phyloP scores from a whole-genome alignment of 257 asterid genomes.

The Schizonepeta tenuifolia region DNA sequence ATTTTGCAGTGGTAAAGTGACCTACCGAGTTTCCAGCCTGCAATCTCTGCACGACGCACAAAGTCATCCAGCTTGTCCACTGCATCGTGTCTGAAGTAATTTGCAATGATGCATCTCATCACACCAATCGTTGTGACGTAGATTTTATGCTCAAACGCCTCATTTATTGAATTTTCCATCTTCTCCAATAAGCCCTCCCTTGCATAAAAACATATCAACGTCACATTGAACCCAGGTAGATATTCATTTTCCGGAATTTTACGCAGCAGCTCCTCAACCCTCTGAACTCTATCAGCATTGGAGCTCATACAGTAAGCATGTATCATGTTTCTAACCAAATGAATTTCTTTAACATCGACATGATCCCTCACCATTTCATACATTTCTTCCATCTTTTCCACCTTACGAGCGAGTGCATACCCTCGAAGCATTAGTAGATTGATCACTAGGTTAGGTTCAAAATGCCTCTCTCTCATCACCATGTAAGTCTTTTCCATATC shows the following conservation, averaged over 20 bases:
- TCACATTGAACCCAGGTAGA: constrained; percentile 71
- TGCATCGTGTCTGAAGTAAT: constrained; percentile 73
- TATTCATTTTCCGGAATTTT: constrained; percentile 63
- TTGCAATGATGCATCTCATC: constrained; percentile 62
- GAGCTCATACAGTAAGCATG: constrained; percentile 73
- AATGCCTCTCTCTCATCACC: constrained; percentile 53
- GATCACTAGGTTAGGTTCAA: constrained; percentile 53
- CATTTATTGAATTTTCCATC: constrained; percentile 67
- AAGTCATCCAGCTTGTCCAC: constrained; percentile 77
- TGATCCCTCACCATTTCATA: constrained; percentile 59
- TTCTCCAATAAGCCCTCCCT: constrained; percentile 61
- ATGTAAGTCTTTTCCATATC: constrained; percentile 69
- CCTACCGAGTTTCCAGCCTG: constrained; percentile 79
- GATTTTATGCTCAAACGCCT: constrained; percentile 64
- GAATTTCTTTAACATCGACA: constrained; percentile 42
- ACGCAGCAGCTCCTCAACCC: constrained; percentile 59
- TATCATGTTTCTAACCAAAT: constrained; percentile 67
- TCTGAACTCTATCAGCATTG: constrained; percentile 52
- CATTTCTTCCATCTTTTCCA: constrained; percentile 78
- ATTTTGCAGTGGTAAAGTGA: constrained; percentile 85
- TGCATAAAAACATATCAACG: constrained; percentile 73
- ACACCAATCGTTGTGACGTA: constrained; percentile 42
- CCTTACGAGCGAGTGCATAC: constrained; percentile 69
- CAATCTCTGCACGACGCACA: constrained; percentile 59
- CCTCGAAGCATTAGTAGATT: constrained; percentile 82